Base-by-base conservation (phyloP, 1,284 basidiomycete genomes). In the Apiotrichum porosum region DNA sequence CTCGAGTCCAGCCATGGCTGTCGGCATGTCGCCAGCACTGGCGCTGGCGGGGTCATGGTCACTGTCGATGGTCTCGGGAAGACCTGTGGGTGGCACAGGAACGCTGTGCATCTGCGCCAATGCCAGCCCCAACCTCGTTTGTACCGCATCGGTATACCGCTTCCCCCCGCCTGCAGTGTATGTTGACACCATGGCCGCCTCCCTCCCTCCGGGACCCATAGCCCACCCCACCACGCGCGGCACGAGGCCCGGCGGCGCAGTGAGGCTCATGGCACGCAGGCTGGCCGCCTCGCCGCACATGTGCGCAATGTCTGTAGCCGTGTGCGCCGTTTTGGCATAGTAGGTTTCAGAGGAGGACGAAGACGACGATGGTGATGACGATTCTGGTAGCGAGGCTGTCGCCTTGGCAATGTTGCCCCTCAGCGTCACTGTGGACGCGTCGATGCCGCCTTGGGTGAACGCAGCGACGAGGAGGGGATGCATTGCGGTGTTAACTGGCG, bases 221-320 rank as follows among this genome's bases (percentile, higher is more conserved):
- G n/a, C n/a, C n/a, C n/a, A n/a, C n/a, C n/a, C n/a, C n/a, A n/a
- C n/a, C n/a, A n/a, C 26, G n/a, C 60, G 69, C 0, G 88, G 88
- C 1, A 80, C 81, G 15, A 90, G 68, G 0, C 81, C 81, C 9
- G 30, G 12, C 5, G 84, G 83, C 3, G 85, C 82, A 6, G 82
- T 85, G 15, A 60, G 54, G 15, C 75, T 62, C 61, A 90, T 85
- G 1, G 79, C 81, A 47, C 75, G 77, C 37, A 91, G 78, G 5
- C 84, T 84, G 56, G 82, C 80, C n/a, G 79, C 80, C 66, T 91
- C 87, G 19, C 84, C 86, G 0, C 69, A 59, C 57, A 81, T 84
- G 58, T 89, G 87, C 3, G 48, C 32, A 6, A 62, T 45, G 26
- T 58, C 45, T 6, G 8, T n/a, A 15, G 31, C 60, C 54, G 2